phyloP scores from a whole-genome alignment of 345 rosid genomes.

The Dovyalis caffra region DNA sequence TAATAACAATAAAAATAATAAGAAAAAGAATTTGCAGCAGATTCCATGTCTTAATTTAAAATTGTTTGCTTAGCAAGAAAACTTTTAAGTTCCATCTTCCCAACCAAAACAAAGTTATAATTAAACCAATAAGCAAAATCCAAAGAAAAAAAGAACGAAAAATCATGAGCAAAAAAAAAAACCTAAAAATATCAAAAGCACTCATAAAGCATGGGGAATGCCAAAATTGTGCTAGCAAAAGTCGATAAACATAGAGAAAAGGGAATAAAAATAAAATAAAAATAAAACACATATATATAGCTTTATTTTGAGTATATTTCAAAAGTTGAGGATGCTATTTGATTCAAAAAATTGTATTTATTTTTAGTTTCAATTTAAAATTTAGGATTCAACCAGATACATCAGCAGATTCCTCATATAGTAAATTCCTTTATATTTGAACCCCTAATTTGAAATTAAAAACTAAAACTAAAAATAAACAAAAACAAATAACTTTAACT shows the following conservation, averaged over 20 bases:
- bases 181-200: too few relatives aligned
- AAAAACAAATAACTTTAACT: neutral
- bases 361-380: neutral
- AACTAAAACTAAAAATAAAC: too few relatives aligned
- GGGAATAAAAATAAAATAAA: neutral
- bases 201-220: too few relatives aligned
- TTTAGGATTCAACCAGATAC: neutral
- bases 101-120: neutral
- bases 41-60: neutral
- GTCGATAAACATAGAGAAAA: neutral
- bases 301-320: neutral
- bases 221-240: neutral
- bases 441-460: neutral
- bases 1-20: too few relatives aligned
- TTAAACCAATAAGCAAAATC: neutral
- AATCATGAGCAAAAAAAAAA: neutral
- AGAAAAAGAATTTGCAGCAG: neutral
- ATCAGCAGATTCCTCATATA: neutral
- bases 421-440: neutral
- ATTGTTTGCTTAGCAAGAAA: too few relatives aligned
- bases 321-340: neutral
- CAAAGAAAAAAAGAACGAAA: neutral
- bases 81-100: neutral
- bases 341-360: neutral
- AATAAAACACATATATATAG: neutral